Conservation (phyloP, 1,284 basidiomycete genomes). For the Pulchroboletus neoregius region DNA sequence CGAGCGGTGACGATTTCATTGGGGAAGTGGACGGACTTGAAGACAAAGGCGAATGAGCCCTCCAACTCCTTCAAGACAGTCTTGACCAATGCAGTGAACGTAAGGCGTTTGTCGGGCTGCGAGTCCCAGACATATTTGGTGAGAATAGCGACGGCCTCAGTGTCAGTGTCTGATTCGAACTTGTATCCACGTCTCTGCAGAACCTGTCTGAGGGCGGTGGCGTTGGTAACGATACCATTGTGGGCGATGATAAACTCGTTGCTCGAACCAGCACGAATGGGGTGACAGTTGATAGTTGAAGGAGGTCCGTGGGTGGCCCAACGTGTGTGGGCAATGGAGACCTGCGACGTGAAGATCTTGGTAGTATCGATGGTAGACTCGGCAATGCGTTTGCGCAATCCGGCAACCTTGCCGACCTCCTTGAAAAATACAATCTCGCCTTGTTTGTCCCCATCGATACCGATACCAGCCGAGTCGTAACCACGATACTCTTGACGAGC, state of each 20-base stretch:
- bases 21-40: conserved; percentile 97
- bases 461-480: conserved; percentile 96
- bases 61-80: conserved; percentile 97
- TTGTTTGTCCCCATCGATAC: conserved; percentile 89
- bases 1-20: conserved; percentile 95
- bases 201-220: conserved; percentile 83
- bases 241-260: conserved; percentile 94
- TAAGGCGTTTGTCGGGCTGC: conserved; percentile 83
- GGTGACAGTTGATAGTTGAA: conserved; percentile 90
- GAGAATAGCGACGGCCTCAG: conserved; percentile 95
- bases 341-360: conserved; percentile 85
- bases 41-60: conserved; percentile 99
- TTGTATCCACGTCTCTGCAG: conserved; percentile 94
- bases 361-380: conserved; percentile 73
- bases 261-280: conserved; percentile 81
- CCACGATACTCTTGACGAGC: conserved; percentile 97
- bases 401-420: conserved; percentile 97
- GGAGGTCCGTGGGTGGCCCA: conserved; percentile 99
- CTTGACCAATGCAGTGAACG: conserved; percentile 93
- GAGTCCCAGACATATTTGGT: conserved; percentile 97
- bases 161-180: conserved; percentile 97
- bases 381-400: conserved; percentile 89
- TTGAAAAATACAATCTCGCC: conserved; percentile 88
- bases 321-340: conserved; percentile 98
- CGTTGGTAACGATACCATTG: conserved; percentile 99